Evolutionary conservation across 2,329 filamentous ascomycete species (phyloP), one percentile per base, ranked within the genome.

Genomic region (Claviceps sp.): DNA sequence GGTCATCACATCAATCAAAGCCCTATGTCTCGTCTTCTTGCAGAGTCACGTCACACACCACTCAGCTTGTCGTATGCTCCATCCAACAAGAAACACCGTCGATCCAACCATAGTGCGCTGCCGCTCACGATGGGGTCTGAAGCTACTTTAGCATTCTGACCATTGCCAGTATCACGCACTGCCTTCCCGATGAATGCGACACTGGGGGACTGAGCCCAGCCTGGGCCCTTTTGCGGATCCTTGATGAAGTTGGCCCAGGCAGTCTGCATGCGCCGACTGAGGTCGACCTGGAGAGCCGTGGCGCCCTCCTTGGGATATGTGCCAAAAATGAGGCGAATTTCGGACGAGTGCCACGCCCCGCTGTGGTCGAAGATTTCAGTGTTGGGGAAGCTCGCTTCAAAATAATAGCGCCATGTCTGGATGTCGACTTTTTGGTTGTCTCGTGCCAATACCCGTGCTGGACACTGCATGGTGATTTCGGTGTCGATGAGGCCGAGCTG

Each of bases 241-340:
- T 48, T 52, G 44, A 43, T 38, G 7, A 44, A 48, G 37, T 30
- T 18, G 16, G 50, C 37, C 50, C 50, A 51, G 5, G 44, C 50
- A 30, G 24, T 48, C 26, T 52, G 45, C 50, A 52, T 52, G 9
- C 14, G 13, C 14, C 7, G 18, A 20, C 50, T 44, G 6, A 52
- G 50, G n/a, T 42, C 37, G 22, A 11, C 43, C 38, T 48, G 50
- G 18, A 47, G 44, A 13, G 34, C 14, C 5, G 50, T 48, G 43
- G 50, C 18, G 3, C 44, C 45, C 24, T 44, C 1, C 5, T 18
- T n/a, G n/a, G 37, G 45, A 34, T 52, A 48, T 11, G 50, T 52
- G 50, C 50, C 50, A 37, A 52, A 52, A 20, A 52, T 38, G 50
- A 48, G 50, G 8, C 37, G 16, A 24, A 52, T 48, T n/a, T 48